Evolutionary conservation across 495 filamentous ascomycete species (phyloP).

Genomic region (Penicillium roqueforti): DNA sequence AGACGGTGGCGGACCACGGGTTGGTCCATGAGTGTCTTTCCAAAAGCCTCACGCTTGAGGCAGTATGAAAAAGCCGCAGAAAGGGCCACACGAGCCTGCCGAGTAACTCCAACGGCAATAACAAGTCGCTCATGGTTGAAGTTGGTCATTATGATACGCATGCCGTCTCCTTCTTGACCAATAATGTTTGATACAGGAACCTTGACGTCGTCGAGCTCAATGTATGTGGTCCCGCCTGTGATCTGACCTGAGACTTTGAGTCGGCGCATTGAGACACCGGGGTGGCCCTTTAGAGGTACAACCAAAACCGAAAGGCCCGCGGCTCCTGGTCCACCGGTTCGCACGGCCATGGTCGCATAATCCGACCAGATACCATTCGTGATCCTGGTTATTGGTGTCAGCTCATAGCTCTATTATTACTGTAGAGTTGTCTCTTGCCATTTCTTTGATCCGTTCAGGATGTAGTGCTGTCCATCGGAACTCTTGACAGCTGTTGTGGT

Average conservation of each 20-base stretch:
- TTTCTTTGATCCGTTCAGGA: constrained; percentile 76
- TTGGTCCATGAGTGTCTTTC: constrained; percentile 68
- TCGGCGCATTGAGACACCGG: constrained; percentile 62
- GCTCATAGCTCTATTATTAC: neutral
- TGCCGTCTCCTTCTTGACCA: constrained; percentile 65
- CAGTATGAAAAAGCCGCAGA: constrained; percentile 62
- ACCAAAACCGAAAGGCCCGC: constrained; percentile 61
- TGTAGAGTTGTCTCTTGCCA: constrained; percentile 41
- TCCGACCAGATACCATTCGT: constrained; percentile 76
- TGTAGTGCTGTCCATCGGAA: constrained; percentile 60
- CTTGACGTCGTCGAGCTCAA: constrained; percentile 68
- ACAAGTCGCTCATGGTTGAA: constrained; percentile 77
- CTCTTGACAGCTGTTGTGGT: constrained; percentile 61
- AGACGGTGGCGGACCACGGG: constrained; percentile 68
- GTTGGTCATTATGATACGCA: constrained; percentile 77
- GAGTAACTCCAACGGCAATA: constrained; percentile 59
- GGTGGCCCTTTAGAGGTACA: constrained; percentile 59
- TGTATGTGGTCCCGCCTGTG: constrained; percentile 67
- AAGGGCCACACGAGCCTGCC: constrained; percentile 61
- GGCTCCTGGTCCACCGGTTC: constrained; percentile 64
- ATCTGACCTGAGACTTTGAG: constrained; percentile 57
- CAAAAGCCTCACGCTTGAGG: constrained; percentile 70
- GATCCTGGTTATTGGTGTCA: constrained; percentile 45
- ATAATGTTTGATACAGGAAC: constrained; percentile 68
- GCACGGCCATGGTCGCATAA: constrained; percentile 68